phyloP scores from a whole-genome alignment of 768 basidiomycete genomes.

The Lentinus tigrinus region DNA sequence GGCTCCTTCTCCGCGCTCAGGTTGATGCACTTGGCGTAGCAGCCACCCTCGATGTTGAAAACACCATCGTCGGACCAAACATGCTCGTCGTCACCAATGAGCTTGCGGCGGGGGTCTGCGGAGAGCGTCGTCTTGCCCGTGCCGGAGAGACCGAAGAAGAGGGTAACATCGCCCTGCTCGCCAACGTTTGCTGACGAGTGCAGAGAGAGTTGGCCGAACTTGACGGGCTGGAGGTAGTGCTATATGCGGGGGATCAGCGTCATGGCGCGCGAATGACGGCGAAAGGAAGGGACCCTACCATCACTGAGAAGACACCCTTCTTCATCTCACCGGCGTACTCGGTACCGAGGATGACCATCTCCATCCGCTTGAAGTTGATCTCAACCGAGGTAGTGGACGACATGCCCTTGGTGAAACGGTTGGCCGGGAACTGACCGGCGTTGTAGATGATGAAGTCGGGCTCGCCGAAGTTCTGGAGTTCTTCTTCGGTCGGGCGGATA shows the following conservation, averaged over 20 bases:
- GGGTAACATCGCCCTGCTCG: conserved; percentile 86
- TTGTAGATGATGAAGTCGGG: conserved; percentile 99
- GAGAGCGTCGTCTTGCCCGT: conserved; percentile 99
- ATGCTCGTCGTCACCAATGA: conserved; percentile 99
- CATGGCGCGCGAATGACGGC: background rate
- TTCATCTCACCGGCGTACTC: conserved; percentile 99
- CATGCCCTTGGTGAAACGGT: conserved; percentile 99
- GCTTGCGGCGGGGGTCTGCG: conserved; percentile 87
- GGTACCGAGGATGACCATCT: conserved; percentile 99
- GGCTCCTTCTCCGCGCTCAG: conserved; percentile 97
- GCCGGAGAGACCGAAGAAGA: conserved; percentile 98
- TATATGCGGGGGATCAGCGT: conserved; percentile 28
- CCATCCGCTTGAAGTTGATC: conserved; percentile 99
- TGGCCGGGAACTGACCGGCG: conserved; percentile 99
- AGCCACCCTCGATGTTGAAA: conserved; percentile 99
- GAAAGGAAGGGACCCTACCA: conserved; percentile 48
- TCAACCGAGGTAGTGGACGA: conserved; percentile 98
- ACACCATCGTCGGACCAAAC: conserved; percentile 99
- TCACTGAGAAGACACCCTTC: conserved; percentile 99
- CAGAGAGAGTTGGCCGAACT: conserved; percentile 95
- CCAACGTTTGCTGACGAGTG: conserved; percentile 99
- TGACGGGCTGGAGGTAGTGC: conserved; percentile 99
- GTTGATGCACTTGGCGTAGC: conserved; percentile 98
- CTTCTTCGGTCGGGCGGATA: conserved; percentile 94
- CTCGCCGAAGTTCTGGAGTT: conserved; percentile 91